These are phyloP conservation scores for Cytospora paraplurivora DNA, from an alignment of 2,329 filamentous ascomycete species.

Conservation along the genomic window DNA sequence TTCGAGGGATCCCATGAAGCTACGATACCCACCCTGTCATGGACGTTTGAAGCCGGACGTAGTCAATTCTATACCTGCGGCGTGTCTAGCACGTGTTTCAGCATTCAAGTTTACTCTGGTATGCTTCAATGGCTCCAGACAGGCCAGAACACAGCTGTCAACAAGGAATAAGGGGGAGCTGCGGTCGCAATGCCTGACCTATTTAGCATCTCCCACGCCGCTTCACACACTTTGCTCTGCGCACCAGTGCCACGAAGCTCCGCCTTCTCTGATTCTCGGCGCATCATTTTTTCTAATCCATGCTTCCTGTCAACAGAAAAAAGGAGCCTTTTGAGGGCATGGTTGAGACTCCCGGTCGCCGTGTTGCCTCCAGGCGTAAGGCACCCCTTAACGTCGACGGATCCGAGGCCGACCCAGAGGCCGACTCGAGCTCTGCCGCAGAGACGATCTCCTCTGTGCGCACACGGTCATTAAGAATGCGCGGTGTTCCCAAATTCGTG, in stretches of 20 bases:
- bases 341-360: slow-evolving; percentile 58
- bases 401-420: slow-evolving; percentile 46
- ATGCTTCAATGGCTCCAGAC: background rate
- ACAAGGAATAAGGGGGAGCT: background rate
- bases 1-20: background rate
- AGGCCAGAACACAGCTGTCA: background rate
- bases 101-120: background rate
- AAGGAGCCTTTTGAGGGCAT: slow-evolving; percentile 64
- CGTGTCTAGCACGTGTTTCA: background rate
- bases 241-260: background rate
- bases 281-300: background rate
- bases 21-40: background rate
- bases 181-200: background rate
- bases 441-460: slow-evolving; percentile 40
- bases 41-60: background rate
- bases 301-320: slow-evolving; percentile 46
- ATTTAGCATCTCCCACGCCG: background rate
- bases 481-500: slow-evolving; percentile 51
- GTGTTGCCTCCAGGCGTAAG: slow-evolving; percentile 50
- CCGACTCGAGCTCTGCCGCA: slow-evolving; percentile 51
- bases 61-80: background rate
- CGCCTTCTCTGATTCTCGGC: slow-evolving; percentile 1
- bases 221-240: background rate
- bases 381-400: slow-evolving; percentile 48
- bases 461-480: slow-evolving; percentile 45